phyloP scores from a whole-genome alignment of 805 yeast genomes.

The Metschnikowia noctiluminum region DNA sequence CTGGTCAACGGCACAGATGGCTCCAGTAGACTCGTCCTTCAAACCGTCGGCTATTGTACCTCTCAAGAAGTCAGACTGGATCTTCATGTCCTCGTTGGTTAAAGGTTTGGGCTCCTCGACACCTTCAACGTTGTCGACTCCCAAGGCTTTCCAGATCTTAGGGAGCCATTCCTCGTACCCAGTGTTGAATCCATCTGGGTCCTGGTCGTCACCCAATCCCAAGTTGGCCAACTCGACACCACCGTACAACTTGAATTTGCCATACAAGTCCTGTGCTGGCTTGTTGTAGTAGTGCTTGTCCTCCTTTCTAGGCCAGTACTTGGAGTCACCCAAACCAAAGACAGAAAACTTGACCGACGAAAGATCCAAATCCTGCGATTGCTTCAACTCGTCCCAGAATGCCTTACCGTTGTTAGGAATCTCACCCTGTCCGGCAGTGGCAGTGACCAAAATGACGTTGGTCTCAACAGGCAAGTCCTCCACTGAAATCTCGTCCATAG shows the following conservation, averaged over 20 bases:
- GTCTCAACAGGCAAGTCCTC: conserved; percentile 73
- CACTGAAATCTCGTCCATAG: conserved; percentile 68
- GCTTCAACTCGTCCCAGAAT: conserved; percentile 70
- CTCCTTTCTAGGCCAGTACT: conserved; percentile 96
- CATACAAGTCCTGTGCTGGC: conserved; percentile 73
- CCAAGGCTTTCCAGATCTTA: conserved; percentile 79
- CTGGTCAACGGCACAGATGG: conserved; percentile 85
- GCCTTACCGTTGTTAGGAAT: conserved; percentile 78
- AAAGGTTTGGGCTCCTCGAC: conserved; percentile 87
- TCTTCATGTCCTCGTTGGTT: conserved; percentile 94
- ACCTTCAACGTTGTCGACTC: conserved; percentile 77
- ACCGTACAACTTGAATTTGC: conserved; percentile 64
- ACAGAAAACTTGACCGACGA: conserved; percentile 55
- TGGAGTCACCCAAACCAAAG: conserved; percentile 78
- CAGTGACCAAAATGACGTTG: conserved; percentile 63
- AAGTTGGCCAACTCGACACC: conserved; percentile 69
- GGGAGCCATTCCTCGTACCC: conserved; percentile 90
- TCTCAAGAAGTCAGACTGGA: conserved; percentile 79
- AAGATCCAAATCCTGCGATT: conserved; percentile 60
- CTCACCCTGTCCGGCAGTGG: conserved; percentile 87
- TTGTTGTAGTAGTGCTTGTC: conserved; percentile 92
- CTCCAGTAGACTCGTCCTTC: conserved; percentile 79
- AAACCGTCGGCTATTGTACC: conserved; percentile 92
- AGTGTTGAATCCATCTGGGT: conserved; percentile 90
- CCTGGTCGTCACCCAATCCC: conserved; percentile 96